A percentile compares a stretch with the other conserved stretches of the same genome.
phyloP scores from a whole-genome alignment of 805 yeast genomes.

The Barnettozyma wickerhamii region DNA sequence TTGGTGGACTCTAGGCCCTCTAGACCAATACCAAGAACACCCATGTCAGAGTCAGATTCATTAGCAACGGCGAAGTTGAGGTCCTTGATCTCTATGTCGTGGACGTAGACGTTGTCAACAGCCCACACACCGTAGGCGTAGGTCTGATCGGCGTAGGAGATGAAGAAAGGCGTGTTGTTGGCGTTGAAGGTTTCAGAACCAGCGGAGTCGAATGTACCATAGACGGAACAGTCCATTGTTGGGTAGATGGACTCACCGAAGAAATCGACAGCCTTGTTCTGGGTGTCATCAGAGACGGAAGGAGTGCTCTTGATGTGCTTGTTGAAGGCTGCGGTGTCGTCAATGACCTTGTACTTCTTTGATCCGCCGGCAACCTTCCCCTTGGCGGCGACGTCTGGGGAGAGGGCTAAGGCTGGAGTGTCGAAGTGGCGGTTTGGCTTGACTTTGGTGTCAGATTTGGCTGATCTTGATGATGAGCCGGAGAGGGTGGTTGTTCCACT shows the following conservation, averaged over 20 bases:
- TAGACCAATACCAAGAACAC: constrained; percentile 74
- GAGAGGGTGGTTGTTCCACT: constrained; percentile 11
- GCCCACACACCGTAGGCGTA: constrained; percentile 33
- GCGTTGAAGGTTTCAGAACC: constrained; percentile 31
- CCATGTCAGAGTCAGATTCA: constrained; percentile 53
- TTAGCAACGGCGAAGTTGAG: constrained; percentile 75
- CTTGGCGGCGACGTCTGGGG: not conserved
- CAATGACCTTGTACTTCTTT: constrained; percentile 12
- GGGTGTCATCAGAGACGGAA: not conserved
- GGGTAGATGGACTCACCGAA: not conserved
- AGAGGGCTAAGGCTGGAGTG: not conserved
- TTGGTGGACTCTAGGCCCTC: constrained; percentile 63
- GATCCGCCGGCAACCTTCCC: not conserved
- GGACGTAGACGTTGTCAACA: constrained; percentile 53
- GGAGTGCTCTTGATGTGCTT: constrained; percentile 1
- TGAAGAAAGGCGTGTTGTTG: constrained; percentile 34
- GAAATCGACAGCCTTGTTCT: not conserved
- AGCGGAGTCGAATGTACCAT: constrained; percentile 35
- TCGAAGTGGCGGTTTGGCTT: not conserved
- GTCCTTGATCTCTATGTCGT: constrained; percentile 44
- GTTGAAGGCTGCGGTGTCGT: constrained; percentile 5
- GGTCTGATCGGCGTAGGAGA: constrained; percentile 46
- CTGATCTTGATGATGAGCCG: not conserved
- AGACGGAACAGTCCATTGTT: constrained; percentile 24
- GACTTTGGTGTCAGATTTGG: too few relatives aligned